Base-by-base conservation (phyloP, 1,139 yeast species). In the Yamadazyma kanchanaburiensis region DNA sequence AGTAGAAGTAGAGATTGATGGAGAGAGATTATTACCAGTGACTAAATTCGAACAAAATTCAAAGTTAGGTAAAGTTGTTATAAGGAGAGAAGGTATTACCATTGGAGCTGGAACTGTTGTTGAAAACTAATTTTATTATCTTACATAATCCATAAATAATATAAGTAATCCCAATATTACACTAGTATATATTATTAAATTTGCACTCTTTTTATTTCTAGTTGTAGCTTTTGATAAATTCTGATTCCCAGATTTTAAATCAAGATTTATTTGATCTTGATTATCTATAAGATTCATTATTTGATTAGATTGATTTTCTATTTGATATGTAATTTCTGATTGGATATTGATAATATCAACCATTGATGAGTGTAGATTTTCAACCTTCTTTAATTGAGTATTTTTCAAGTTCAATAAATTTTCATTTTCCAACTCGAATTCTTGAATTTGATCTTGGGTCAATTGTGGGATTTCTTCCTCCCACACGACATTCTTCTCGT, bases 1-100 rank as follows among this genome's bases (percentile, higher is more conserved):
- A 6, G 87, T 88, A 3, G 84, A 76, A 33, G 66, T 89, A 24
- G 80, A 77, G 42, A 55, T 86, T 4, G 61, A 67, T 13, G 77
- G 71, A 15, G 70, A 67, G 34, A 59, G 72, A 39, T 60, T 70
- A 23, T 55, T 82, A 22, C 94, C 95, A 2, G 49, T 86, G 28
- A 68, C 87, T 18, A 65, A 69, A 14, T 81, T 71, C 45, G 60
- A 59, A 9, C 75, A 80, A 27, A 78, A 79, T 49, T 70, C 70
- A 43, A 75, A 75, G 23, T 60, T 91, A 27, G 95, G 96, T 2
- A 71, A 96, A 46, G 65, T 91, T 15, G 91, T 94, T 6, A 58
- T 91, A 26, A 77, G 98, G 49, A 77, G 82, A 46, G 95, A 86
- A 45, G 96, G 97, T 3, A 51, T 66, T 17, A 87, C 96, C 0